Evolutionary conservation across 805 yeast species (phyloP).

Genomic region (Yarrowia sp.): DNA sequence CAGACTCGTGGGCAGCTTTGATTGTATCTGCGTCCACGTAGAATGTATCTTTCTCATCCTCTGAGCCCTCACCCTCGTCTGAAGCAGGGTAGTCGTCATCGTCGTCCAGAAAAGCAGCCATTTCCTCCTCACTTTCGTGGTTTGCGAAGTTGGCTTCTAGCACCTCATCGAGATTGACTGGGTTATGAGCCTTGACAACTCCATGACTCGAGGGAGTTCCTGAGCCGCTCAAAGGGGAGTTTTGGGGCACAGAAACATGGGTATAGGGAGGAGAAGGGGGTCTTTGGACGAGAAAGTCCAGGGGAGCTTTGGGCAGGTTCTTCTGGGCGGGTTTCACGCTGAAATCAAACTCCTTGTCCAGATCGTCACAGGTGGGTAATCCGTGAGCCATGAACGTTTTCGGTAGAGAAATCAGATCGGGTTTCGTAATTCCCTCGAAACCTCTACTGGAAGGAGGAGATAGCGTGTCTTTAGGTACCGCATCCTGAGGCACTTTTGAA

Average conservation of each 20-base stretch:
- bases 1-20: conserved; percentile 23
- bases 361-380: conserved; percentile 19
- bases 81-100: conserved; percentile 32
- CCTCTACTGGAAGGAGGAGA: background rate
- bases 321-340: background rate
- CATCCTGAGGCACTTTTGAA: too few relatives aligned
- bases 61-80: background rate
- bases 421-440: background rate
- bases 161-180: background rate
- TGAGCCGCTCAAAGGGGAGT: background rate
- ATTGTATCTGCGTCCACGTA: conserved; percentile 2
- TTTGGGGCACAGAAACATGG: background rate
- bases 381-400: conserved; percentile 21
- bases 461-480: too few relatives aligned
- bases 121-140: background rate
- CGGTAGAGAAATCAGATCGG: background rate
- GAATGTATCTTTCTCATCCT: background rate
- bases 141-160: background rate
- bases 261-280: conserved; percentile 29
- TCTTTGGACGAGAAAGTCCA: conserved; percentile 8
- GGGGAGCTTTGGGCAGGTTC: conserved; percentile 23
- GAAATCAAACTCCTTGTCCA: conserved; percentile 29
- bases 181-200: background rate
- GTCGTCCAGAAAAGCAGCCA: conserved; percentile 21
- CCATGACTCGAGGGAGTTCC: background rate